Evolutionary conservation across 345 rosid species (phyloP).

Genomic region (Viola odorata): DNA sequence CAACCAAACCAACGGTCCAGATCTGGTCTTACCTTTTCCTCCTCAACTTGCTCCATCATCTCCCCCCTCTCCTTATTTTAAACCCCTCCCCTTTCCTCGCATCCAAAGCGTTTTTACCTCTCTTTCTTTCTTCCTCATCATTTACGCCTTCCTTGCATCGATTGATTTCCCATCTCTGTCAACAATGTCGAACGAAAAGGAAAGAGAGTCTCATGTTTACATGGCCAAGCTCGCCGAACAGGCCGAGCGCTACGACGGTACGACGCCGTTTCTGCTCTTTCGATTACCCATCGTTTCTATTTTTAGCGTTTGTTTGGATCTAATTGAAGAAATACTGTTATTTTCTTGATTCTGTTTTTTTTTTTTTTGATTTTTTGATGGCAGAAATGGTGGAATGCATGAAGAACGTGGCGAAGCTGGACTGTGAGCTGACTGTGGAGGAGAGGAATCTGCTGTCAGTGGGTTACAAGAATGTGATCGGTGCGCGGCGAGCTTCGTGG

Average conservation of each 20-base stretch:
- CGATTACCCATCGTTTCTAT: not conserved
- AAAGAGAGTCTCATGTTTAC: too few species aligned
- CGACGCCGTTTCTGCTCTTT: too few species aligned
- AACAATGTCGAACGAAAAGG: too few species aligned
- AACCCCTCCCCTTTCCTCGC: slow-evolving; percentile 7
- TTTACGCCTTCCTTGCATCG: too few species aligned
- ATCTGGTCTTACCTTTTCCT: slow-evolving; percentile 46
- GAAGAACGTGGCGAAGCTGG: slow-evolving; percentile 76
- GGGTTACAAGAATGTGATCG: slow-evolving; percentile 92
- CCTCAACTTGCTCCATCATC: slow-evolving; percentile 20
- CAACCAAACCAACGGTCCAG: slow-evolving; percentile 39
- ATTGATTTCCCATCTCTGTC: too few species aligned
- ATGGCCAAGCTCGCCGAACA: too few species aligned
- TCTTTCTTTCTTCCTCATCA: too few species aligned
- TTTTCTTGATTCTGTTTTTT: not conserved
- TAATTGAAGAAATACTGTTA: not conserved
- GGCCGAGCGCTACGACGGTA: too few species aligned
- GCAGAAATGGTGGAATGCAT: slow-evolving; percentile 97
- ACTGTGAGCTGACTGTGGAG: slow-evolving; percentile 84
- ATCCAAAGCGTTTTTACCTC: not conserved
- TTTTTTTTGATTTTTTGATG: not conserved
- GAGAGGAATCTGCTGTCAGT: slow-evolving; percentile 96
- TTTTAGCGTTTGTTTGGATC: not conserved
- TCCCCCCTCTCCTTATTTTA: slow-evolving; percentile 4
- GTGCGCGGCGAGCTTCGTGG: slow-evolving; percentile 94